Percentiles rank a stretch among this genome's conserved stretches.
Evolutionary conservation across 139 green algal genomes (phyloP).

Genomic region (Micractinium sp.): DNA sequence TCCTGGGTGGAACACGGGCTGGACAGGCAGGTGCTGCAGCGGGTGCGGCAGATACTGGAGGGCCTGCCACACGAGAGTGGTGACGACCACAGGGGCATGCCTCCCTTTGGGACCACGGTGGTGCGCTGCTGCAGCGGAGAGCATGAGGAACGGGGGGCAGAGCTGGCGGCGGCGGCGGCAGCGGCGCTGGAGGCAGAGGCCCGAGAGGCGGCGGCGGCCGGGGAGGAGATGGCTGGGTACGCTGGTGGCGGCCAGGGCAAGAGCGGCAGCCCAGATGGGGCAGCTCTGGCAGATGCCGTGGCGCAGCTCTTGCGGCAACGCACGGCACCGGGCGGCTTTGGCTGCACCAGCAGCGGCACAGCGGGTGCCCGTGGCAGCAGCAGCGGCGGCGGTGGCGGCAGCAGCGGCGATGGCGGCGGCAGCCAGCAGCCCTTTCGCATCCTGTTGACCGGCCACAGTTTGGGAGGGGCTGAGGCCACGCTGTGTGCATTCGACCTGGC

Average conservation of each 20-base stretch:
- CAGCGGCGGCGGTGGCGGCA: not conserved
- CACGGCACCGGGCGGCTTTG: not conserved
- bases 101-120: not conserved
- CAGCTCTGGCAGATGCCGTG: not conserved
- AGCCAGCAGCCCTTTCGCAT: not conserved
- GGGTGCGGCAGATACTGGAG: slow-evolving; percentile 10
- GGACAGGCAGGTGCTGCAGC: not conserved
- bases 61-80: not conserved
- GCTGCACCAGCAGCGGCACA: not conserved
- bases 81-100: not conserved
- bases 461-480: slow-evolving; percentile 3
- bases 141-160: not conserved
- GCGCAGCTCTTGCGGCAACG: not conserved
- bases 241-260: not conserved
- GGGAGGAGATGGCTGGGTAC: not conserved
- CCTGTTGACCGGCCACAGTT: not conserved
- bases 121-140: slow-evolving; percentile 8
- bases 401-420: not conserved
- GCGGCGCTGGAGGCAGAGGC: not conserved
- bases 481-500: slow-evolving; percentile 1
- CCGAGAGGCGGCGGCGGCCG: not conserved
- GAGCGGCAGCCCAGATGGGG: not conserved
- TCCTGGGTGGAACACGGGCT: not conserved
- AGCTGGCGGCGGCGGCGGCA: not conserved
- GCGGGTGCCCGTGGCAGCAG: not conserved